phyloP scores from a whole-genome alignment of 208 protist species.

The Jaenimonas drosophilae region DNA sequence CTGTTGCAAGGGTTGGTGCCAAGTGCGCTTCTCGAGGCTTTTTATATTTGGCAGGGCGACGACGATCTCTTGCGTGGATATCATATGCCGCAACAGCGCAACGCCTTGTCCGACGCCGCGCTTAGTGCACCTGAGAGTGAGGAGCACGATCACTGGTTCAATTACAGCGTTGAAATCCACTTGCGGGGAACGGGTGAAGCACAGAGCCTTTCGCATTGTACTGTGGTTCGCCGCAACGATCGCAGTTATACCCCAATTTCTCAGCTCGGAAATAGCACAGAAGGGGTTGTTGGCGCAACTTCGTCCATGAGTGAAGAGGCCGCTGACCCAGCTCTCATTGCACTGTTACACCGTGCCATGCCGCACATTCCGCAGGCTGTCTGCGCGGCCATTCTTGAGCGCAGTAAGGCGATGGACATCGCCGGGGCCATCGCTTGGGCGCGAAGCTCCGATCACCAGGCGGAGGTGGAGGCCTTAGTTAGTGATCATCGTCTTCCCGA shows the following conservation, averaged over 20 bases:
- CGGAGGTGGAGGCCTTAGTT: constrained; percentile 5
- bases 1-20: constrained; percentile 75
- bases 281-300: no score
- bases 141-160: constrained; percentile 49
- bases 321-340: not conserved
- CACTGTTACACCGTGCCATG: constrained; percentile 15
- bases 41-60: constrained; percentile 76
- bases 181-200: constrained; percentile 7
- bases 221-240: constrained; percentile 20
- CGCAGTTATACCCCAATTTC: constrained; percentile 16
- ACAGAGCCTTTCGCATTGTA: constrained; percentile 3
- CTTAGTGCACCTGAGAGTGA: constrained; percentile 3
- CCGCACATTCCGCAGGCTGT: constrained; percentile 12
- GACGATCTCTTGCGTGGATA: constrained; percentile 74
- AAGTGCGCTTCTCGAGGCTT: constrained; percentile 60
- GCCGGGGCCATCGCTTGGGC: constrained; percentile 15
- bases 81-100: constrained; percentile 10
- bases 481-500: no score
- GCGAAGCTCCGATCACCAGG: constrained; percentile 5
- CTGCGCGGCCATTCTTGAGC: constrained; percentile 17
- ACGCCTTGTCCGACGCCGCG: not conserved
- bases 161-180: constrained; percentile 51
- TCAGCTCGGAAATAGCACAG: not conserved
- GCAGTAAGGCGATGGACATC: constrained; percentile 7
- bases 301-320: no score